phyloP scores from a whole-genome alignment of 768 basidiomycete genomes.

The Hypholoma sublateritium region DNA sequence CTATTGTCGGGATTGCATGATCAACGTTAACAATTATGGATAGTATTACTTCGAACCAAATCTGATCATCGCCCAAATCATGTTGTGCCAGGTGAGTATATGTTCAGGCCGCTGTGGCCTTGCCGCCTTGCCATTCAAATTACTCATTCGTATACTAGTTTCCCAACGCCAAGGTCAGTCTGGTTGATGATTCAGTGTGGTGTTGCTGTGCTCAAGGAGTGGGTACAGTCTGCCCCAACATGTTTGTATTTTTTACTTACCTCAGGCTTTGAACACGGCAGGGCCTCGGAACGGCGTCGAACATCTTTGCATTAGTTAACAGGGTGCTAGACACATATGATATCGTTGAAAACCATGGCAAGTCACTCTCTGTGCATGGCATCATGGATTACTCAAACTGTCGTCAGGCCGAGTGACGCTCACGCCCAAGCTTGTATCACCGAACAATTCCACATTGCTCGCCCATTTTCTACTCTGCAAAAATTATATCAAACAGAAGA shows the following conservation, averaged over 20 bases:
- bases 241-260: background rate
- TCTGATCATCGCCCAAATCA: background rate
- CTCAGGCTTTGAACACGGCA: too few relatives aligned
- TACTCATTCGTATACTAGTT: background rate
- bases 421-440: too few relatives aligned
- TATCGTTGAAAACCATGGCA: background rate
- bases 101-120: too few relatives aligned
- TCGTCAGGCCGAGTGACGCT: too few relatives aligned
- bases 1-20: background rate
- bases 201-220: background rate
- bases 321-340: background rate
- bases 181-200: background rate
- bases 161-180: background rate
- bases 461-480: too few relatives aligned
- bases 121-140: too few relatives aligned
- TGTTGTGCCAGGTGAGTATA: background rate
- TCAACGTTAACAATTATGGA: background rate
- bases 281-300: background rate
- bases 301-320: background rate
- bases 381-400: too few relatives aligned
- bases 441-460: too few relatives aligned
- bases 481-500: too few relatives aligned
- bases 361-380: background rate
- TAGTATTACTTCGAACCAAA: background rate
- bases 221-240: background rate